Conservation (phyloP, 345 rosid genomes). For the Turritis glabra region DNA sequence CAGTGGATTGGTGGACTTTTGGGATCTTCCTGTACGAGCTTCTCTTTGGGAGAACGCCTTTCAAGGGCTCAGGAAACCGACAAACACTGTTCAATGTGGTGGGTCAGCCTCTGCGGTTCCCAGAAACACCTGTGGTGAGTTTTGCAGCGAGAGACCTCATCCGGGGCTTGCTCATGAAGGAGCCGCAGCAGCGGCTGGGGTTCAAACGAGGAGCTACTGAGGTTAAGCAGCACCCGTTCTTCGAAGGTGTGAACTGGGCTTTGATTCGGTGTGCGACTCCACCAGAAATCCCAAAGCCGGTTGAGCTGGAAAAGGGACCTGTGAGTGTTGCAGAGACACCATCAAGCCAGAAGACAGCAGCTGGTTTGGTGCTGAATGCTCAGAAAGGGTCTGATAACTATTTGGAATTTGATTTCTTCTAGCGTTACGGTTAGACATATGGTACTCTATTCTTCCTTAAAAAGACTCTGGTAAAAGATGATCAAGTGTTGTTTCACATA, state of each 20-base stretch:
- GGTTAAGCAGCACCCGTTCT: conserved; percentile 91
- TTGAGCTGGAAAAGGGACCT: conserved; percentile 58
- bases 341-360: conserved; percentile 52
- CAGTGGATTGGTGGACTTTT: conserved; percentile 97
- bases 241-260: conserved; percentile 96
- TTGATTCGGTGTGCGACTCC: conserved; percentile 85
- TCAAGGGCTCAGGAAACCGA: conserved; percentile 88
- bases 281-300: conserved; percentile 83
- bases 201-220: conserved; percentile 90
- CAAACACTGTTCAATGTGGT: conserved; percentile 85
- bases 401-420: conserved; percentile 93
- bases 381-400: conserved; percentile 77
- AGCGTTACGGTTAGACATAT: conserved; percentile 50
- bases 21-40: conserved; percentile 87
- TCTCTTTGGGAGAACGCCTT: conserved; percentile 88
- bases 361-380: conserved; percentile 37
- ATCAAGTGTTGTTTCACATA: conserved; percentile 39
- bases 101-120: conserved; percentile 91
- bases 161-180: conserved; percentile 76
- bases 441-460: conserved; percentile 33
- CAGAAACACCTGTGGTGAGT: conserved; percentile 76
- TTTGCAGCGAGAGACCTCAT: conserved; percentile 85
- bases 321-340: conserved; percentile 46
- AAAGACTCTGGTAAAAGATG: conserved; percentile 32
- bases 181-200: conserved; percentile 83